Evolutionary conservation across 169 alveolate genomes (phyloP).

Genomic region (Cryptosporidium sp.): DNA sequence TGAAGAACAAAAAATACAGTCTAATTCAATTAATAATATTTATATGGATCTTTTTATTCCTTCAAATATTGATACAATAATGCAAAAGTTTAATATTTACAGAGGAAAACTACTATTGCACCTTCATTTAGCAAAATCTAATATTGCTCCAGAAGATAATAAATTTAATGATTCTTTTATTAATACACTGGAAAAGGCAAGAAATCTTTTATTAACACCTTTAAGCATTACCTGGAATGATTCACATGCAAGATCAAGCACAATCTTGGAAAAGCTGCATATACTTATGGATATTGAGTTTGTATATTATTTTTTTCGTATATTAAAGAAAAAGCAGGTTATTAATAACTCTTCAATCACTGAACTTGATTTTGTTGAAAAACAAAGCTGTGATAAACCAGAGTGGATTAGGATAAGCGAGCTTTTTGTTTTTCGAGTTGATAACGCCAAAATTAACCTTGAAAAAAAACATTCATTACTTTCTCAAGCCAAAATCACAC

Average conservation of each 20-base stretch:
- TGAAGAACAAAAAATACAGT: background rate
- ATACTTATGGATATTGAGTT: slow-evolving; percentile 64
- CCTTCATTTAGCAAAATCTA: slow-evolving; percentile 13
- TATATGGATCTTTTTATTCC: slow-evolving; percentile 59
- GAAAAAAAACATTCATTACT: slow-evolving; percentile 23
- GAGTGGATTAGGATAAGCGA: slow-evolving; percentile 41
- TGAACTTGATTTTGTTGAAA: background rate
- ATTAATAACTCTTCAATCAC: background rate
- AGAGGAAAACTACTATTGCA: slow-evolving; percentile 46
- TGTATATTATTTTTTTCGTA: slow-evolving; percentile 26
- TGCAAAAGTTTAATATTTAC: slow-evolving; percentile 52
- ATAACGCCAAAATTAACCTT: slow-evolving; percentile 20
- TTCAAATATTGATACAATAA: slow-evolving; percentile 43
- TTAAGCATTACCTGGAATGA: slow-evolving; percentile 42
- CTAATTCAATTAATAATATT: slow-evolving; percentile 3
- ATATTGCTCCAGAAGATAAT: background rate
- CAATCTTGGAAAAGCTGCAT: slow-evolving; percentile 36
- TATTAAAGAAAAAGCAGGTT: background rate
- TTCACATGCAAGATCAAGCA: slow-evolving; percentile 11
- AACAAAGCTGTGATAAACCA: background rate
- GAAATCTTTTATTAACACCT: slow-evolving; percentile 30
- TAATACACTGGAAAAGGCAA: slow-evolving; percentile 45
- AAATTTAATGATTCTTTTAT: slow-evolving; percentile 37
- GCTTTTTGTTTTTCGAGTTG: slow-evolving; percentile 46
- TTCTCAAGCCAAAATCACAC: slow-evolving; percentile 45